Percentiles rank a stretch among this genome's conserved stretches.
Evolutionary conservation across 2,329 filamentous ascomycete species (phyloP).

Genomic region (Dactylellina sp.): DNA sequence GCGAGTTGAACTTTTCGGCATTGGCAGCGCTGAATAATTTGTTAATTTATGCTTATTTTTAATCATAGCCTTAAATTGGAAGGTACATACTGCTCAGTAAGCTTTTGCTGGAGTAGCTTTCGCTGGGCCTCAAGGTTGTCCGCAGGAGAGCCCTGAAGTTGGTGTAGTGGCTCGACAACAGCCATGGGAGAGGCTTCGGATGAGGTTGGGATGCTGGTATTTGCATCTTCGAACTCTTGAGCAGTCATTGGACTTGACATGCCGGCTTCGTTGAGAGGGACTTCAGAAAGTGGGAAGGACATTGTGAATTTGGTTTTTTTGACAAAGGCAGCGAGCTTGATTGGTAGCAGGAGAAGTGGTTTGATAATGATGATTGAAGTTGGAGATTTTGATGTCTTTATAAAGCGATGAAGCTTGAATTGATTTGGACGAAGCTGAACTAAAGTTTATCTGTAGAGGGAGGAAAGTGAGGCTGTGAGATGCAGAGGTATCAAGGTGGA

Average conservation of each 20-base stretch:
- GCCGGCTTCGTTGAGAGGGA: conserved; percentile 32
- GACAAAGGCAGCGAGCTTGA: not conserved
- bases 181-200: conserved; percentile 40
- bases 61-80: not conserved
- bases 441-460: no score
- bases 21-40: conserved; percentile 62
- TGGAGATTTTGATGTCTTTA: not conserved
- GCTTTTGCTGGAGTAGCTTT: conserved; percentile 78
- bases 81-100: conserved; percentile 73
- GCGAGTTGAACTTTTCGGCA: conserved; percentile 76
- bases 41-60: conserved; percentile 40
- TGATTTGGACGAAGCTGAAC: no score
- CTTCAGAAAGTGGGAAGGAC: conserved; percentile 49
- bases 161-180: conserved; percentile 46
- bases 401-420: no score
- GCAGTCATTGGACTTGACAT: conserved; percentile 27
- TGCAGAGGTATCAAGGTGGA: conserved; percentile 5
- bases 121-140: conserved; percentile 77
- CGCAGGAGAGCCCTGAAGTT: conserved; percentile 47
- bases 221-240: conserved; percentile 44
- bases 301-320: conserved; percentile 24
- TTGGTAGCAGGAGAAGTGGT: not conserved
- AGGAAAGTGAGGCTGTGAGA: conserved; percentile 23
- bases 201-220: conserved; percentile 27
- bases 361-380: not conserved